These are phyloP conservation scores for Penicillium paneum DNA, from an alignment of 2,329 filamentous ascomycete species.

Conservation along the genomic window DNA sequence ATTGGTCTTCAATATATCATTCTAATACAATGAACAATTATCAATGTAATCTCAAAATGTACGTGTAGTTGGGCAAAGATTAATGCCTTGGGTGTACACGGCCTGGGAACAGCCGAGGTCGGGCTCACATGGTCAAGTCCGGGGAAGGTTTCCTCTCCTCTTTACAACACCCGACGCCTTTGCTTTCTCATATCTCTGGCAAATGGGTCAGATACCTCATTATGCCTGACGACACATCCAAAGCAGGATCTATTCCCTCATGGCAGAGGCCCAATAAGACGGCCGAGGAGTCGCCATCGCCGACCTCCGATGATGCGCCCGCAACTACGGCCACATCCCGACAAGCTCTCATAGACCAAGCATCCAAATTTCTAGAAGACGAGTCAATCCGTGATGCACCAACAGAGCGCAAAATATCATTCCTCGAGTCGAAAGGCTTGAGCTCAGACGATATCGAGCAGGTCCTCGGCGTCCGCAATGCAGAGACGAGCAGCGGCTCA, in stretches of 20 bases:
- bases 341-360: constrained; percentile 58
- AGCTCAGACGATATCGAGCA: constrained; percentile 63
- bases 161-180: background rate
- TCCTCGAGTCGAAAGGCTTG: constrained; percentile 75
- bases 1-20: background rate
- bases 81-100: constrained; percentile 7
- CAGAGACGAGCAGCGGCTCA: constrained; percentile 23
- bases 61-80: background rate
- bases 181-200: background rate
- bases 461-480: constrained; percentile 53
- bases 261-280: constrained; percentile 35
- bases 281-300: constrained; percentile 33
- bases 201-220: background rate
- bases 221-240: constrained; percentile 38
- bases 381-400: constrained; percentile 67
- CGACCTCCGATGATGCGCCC: constrained; percentile 27
- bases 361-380: constrained; percentile 72
- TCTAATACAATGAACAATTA: background rate
- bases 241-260: constrained; percentile 36
- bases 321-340: constrained; percentile 22
- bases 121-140: constrained; percentile 27
- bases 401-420: constrained; percentile 69
- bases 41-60: background rate
- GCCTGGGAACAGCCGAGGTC: constrained; percentile 26
- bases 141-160: constrained; percentile 18